phyloP scores from a whole-genome alignment of 2,329 filamentous ascomycete genomes.

The Hymenoscyphus scutula region DNA sequence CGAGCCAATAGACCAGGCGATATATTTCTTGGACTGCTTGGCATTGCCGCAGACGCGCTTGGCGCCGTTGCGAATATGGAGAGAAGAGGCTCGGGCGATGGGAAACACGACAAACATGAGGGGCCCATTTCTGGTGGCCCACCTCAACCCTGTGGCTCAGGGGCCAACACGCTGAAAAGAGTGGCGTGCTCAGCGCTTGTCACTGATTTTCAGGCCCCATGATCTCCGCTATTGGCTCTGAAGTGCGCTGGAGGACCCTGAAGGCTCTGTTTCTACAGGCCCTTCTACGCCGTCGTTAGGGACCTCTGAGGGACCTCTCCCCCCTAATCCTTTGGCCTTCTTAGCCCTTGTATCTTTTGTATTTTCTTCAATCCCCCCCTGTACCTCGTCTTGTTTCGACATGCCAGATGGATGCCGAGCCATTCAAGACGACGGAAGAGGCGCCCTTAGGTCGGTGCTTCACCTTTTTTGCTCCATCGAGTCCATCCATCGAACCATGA shows the following conservation, averaged over 20 bases:
- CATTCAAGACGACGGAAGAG: slow-evolving; percentile 10
- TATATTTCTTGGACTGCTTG: not conserved
- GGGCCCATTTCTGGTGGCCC: no score
- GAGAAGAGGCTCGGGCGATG: not conserved
- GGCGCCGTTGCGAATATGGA: not conserved
- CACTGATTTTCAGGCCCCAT: not conserved
- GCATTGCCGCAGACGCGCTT: not conserved
- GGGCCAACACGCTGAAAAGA: not conserved
- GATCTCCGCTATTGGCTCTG: not conserved
- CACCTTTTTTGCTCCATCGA: no score
- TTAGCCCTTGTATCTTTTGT: not conserved
- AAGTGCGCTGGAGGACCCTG: not conserved
- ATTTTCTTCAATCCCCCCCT: not conserved
- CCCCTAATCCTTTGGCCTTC: no score
- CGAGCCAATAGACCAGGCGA: not conserved
- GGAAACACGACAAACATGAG: not conserved
- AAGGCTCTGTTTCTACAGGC: not conserved
- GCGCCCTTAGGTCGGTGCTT: not conserved
- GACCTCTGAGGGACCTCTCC: no score
- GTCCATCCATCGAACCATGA: not conserved
- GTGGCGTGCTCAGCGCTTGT: not conserved
- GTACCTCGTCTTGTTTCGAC: not conserved
- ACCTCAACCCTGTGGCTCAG: not conserved
- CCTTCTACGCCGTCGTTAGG: not conserved
- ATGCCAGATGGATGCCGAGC: slow-evolving; percentile 18